Evolutionary conservation across 2,329 filamentous ascomycete species (phyloP).

Genomic region (Sclerotinia trifoliorum): DNA sequence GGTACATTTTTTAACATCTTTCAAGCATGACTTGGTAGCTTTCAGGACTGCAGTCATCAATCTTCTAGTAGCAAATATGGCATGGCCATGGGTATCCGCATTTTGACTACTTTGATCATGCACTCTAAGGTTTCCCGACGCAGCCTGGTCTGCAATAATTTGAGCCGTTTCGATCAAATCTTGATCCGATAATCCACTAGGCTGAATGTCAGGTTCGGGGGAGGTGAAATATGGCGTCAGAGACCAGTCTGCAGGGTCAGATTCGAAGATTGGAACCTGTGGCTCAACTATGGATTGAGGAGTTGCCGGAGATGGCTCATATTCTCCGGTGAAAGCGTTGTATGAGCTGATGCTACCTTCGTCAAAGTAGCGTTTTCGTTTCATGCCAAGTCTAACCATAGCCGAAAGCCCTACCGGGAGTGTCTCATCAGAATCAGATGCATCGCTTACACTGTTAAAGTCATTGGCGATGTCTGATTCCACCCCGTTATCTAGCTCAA

Average conservation of each 20-base stretch:
- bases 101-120: conserved; percentile 24
- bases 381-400: conserved; percentile 46
- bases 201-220: conserved; percentile 49
- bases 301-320: conserved; percentile 32
- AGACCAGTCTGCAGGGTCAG: conserved; percentile 42
- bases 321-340: conserved; percentile 36
- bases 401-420: conserved; percentile 51
- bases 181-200: conserved; percentile 47
- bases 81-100: conserved; percentile 19
- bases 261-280: conserved; percentile 36
- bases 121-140: conserved; percentile 48
- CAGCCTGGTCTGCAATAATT: conserved; percentile 68
- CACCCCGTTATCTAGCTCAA: conserved; percentile 27
- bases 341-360: conserved; percentile 37
- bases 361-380: conserved; percentile 37
- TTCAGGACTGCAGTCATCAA: conserved; percentile 47
- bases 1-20: conserved; percentile 44
- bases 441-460: conserved; percentile 44
- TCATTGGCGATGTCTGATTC: conserved; percentile 32
- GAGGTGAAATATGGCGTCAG: conserved; percentile 58
- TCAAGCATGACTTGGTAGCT: conserved; percentile 47
- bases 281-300: conserved; percentile 34
- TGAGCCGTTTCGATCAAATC: conserved; percentile 67
- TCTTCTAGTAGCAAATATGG: conserved; percentile 32
- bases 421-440: conserved; percentile 57